A percentile compares a stretch with the other conserved stretches of the same genome.
Conservation (phyloP, 371 early-diverging fungal species). For the Mucor mucedo region DNA sequence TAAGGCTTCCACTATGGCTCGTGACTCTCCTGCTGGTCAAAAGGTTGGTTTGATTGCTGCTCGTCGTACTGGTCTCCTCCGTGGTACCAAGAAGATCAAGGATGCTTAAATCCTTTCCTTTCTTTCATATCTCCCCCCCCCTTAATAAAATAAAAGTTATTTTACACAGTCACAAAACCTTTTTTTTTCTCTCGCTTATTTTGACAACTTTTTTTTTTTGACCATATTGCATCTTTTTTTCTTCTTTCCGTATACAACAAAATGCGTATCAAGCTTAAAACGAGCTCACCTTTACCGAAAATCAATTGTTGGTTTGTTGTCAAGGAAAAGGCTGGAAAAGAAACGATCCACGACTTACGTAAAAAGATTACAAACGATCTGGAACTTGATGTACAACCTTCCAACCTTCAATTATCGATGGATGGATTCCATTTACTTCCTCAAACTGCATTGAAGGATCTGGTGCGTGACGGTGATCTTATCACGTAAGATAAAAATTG, state of each 20-base stretch:
- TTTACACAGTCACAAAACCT: not conserved
- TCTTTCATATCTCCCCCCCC: not conserved
- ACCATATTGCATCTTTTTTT: not conserved
- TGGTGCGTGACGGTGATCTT: slow-evolving; percentile 26
- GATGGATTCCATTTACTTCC: slow-evolving; percentile 23
- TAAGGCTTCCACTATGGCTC: slow-evolving; percentile 98
- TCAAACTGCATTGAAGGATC: slow-evolving; percentile 6
- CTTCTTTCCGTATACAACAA: not conserved
- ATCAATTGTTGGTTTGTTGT: slow-evolving; percentile 21
- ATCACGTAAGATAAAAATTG: slow-evolving; percentile 11
- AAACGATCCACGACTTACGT: slow-evolving; percentile 14
- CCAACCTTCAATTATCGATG: slow-evolving; percentile 5
- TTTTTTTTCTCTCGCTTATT: not conserved
- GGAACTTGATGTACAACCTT: not conserved
- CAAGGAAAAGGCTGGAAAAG: not conserved
- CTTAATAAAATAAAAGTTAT: not conserved
- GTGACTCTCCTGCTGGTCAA: slow-evolving; percentile 74
- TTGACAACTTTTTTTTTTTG: not conserved
- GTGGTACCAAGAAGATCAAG: slow-evolving; percentile 88
- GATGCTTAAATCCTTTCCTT: slow-evolving; percentile 31
- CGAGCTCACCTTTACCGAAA: slow-evolving; percentile 12
- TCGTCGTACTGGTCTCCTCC: slow-evolving; percentile 40
- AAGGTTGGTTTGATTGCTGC: slow-evolving; percentile 43
- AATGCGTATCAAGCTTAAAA: slow-evolving; percentile 24
- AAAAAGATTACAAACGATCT: slow-evolving; percentile 14